Conservation (phyloP, 176 grass and related monocot species). For the Echinochloa phyllopogon region DNA sequence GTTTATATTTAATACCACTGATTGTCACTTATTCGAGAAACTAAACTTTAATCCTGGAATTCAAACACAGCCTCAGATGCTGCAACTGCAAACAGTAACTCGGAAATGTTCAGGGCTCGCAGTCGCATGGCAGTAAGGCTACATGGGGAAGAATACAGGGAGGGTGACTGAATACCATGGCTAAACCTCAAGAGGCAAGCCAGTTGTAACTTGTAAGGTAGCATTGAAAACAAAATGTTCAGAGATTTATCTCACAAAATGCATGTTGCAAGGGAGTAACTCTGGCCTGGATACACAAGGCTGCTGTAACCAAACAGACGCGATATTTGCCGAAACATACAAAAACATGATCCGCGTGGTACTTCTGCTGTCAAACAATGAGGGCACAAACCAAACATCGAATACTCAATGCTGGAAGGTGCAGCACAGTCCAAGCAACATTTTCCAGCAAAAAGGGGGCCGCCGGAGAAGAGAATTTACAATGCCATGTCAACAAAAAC, state of each 20-base stretch:
- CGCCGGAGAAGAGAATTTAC: constrained; percentile 44
- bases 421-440: background rate
- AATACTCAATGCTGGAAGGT: constrained; percentile 3
- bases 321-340: background rate
- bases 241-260: background rate
- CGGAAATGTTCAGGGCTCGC: background rate
- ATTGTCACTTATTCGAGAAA: too few species aligned
- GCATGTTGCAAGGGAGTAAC: background rate
- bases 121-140: constrained; percentile 2
- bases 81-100: background rate
- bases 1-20: too few species aligned
- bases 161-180: too few species aligned
- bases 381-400: background rate
- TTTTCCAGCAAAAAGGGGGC: background rate
- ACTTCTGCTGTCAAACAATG: background rate
- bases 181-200: background rate
- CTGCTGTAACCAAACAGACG: background rate
- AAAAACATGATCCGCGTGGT: background rate
- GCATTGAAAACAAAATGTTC: background rate
- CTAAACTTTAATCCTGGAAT: too few species aligned
- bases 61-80: background rate
- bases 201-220: background rate
- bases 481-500: constrained; percentile 32
- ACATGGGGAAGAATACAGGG: background rate
- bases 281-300: background rate